Percentiles rank a stretch among this genome's conserved stretches.
Conservation (phyloP, 2,329 filamentous ascomycete species). For the Cercospora sp. region DNA sequence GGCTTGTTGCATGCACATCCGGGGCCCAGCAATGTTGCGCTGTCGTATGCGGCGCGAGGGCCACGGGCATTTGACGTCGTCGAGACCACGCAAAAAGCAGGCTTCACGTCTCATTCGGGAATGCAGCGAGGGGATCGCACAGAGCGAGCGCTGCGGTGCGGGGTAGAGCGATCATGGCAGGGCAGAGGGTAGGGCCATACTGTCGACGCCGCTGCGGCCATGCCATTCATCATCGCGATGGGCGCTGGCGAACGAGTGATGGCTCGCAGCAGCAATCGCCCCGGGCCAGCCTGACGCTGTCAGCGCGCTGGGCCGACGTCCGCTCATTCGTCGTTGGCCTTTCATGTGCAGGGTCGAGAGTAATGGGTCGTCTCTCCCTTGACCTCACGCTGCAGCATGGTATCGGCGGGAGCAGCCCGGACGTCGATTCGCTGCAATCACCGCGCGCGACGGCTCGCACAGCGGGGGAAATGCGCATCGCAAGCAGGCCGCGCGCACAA, state of each 20-base stretch:
- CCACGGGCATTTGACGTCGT: conserved; percentile 25
- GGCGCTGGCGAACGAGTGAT: conserved; percentile 5
- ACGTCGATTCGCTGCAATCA: conserved; percentile 12
- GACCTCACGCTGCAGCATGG: conserved; percentile 13
- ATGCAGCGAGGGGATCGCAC: conserved; percentile 19
- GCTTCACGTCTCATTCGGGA: conserved; percentile 18
- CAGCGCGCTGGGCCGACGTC: conserved; percentile 14
- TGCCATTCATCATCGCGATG: conserved; percentile 7
- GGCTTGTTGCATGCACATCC: conserved; percentile 5
- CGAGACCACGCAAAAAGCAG: conserved; percentile 22
- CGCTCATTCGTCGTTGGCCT: conserved; percentile 13
- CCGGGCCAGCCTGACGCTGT: conserved; percentile 10
- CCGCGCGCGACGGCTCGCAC: conserved; percentile 16
- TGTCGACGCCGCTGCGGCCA: neutral
- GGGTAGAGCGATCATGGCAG: conserved; percentile 4
- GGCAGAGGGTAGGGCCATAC: neutral
- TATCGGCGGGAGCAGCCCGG: conserved; percentile 3
- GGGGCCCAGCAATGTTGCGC: conserved; percentile 13
- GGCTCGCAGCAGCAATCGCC: conserved; percentile 2
- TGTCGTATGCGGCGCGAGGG: conserved; percentile 28
- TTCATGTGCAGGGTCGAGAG: conserved; percentile 15
- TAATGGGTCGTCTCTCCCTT: conserved; percentile 10
- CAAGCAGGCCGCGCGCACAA: conserved; percentile 15
- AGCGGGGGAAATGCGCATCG: conserved; percentile 20
- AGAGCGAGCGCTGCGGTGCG: conserved; percentile 15